Conservation (phyloP, 1,139 yeast genomes). For the Pneumocystis sp. region DNA sequence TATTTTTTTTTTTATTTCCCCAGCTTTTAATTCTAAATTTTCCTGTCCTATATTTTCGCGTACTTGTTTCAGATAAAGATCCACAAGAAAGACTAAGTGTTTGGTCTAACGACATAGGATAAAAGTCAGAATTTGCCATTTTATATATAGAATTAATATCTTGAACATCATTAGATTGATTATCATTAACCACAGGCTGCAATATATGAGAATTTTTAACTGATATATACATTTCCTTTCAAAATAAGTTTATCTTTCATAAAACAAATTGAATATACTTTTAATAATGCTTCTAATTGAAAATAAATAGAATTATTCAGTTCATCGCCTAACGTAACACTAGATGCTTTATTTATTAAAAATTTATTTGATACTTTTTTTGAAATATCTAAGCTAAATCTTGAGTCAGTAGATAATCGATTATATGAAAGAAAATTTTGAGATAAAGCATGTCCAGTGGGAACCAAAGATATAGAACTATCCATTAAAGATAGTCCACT, state of each 20-base stretch:
- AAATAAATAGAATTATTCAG: background rate
- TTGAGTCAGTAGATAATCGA: background rate
- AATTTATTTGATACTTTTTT: background rate
- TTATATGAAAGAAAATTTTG: background rate
- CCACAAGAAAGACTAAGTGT: background rate
- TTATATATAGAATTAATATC: background rate
- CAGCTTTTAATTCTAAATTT: background rate
- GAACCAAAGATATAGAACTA: background rate
- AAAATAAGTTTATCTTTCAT: background rate
- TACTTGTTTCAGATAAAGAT: background rate
- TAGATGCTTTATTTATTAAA: background rate
- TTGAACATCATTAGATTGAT: background rate
- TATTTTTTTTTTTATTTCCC: background rate
- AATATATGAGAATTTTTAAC: constrained; percentile 9
- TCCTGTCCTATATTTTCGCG: background rate
- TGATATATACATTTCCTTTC: constrained; percentile 9
- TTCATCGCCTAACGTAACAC: background rate
- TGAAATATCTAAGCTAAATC: background rate
- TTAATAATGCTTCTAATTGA: background rate
- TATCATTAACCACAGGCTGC: constrained; percentile 3
- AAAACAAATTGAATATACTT: background rate
- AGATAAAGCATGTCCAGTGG: background rate
- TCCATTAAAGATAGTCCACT: background rate
- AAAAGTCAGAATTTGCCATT: background rate
- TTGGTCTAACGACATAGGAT: background rate